A percentile compares a stretch with the other conserved stretches of the same genome.
phyloP scores from a whole-genome alignment of 495 filamentous ascomycete species.

The Penicillium pulvis region DNA sequence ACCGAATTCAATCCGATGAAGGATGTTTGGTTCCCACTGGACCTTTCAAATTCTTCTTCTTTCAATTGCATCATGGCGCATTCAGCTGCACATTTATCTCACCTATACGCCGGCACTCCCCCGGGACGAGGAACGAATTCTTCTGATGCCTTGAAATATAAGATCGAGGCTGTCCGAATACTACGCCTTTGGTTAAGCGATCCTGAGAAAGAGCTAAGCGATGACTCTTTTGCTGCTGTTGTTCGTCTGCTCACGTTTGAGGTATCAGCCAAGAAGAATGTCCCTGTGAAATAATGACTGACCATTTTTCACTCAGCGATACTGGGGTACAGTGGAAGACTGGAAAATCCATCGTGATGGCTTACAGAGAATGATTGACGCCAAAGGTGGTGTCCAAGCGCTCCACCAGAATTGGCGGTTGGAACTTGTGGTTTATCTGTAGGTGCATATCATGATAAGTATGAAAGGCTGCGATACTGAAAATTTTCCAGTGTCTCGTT shows the following conservation, averaged over 20 bases:
- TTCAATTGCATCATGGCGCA: conserved; percentile 35
- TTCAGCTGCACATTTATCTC: conserved; percentile 29
- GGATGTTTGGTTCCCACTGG: conserved; percentile 37
- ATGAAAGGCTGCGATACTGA: not conserved
- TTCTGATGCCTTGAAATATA: conserved; percentile 26
- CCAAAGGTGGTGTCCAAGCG: conserved; percentile 25
- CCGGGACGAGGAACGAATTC: conserved; percentile 20
- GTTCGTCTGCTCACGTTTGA: conserved; percentile 34
- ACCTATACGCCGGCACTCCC: conserved; percentile 23
- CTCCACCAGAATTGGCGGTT: conserved; percentile 31
- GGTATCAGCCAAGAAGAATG: conserved; percentile 14
- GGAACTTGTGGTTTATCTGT: conserved; percentile 32
- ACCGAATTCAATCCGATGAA: conserved; percentile 34
- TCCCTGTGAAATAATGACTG: not conserved
- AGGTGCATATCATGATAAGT: conserved; percentile 5
- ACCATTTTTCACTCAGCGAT: conserved; percentile 18
- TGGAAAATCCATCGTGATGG: conserved; percentile 33
- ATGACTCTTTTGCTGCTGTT: conserved; percentile 31
- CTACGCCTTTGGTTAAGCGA: conserved; percentile 26
- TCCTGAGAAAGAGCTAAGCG: conserved; percentile 27
- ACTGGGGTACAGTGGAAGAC: conserved; percentile 32
- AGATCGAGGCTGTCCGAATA: conserved; percentile 28
- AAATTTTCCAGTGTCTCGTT: conserved; percentile 24
- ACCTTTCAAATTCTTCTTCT: conserved; percentile 33
- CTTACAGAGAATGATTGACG: conserved; percentile 33